Evolutionary conservation across 1,284 basidiomycete genomes (phyloP).

Genomic region (Rhodotorula sp.): DNA sequence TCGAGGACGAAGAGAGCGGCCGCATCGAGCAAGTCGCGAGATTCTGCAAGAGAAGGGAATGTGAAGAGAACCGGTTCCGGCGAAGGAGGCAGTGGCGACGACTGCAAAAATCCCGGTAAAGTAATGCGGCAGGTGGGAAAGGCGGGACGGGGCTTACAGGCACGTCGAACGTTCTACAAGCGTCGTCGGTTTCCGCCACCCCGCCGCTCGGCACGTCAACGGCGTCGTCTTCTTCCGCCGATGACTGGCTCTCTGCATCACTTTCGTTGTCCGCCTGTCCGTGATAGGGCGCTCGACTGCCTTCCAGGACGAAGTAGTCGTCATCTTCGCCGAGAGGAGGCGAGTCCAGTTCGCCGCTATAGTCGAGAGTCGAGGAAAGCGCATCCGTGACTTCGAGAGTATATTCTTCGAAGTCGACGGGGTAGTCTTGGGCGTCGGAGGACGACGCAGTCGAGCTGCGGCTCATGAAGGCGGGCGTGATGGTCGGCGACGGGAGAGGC

Average conservation of each 20-base stretch:
- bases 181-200: background rate
- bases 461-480: background rate
- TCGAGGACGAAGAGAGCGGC: slow-evolving; percentile 58
- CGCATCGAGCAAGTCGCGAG: slow-evolving; percentile 62
- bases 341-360: background rate
- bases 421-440: background rate
- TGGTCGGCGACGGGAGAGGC: slow-evolving; percentile 18
- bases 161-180: slow-evolving; percentile 21
- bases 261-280: slow-evolving; percentile 1
- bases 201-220: background rate
- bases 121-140: too few relatives aligned
- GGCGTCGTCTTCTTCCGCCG: background rate
- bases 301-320: slow-evolving; percentile 3
- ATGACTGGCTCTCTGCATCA: background rate
- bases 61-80: slow-evolving; percentile 67
- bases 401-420: background rate
- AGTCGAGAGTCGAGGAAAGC: slow-evolving; percentile 2
- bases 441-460: background rate
- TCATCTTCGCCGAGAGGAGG: background rate
- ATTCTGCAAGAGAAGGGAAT: slow-evolving; percentile 59
- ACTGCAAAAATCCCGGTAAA: too few relatives aligned
- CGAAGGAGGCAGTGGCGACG: background rate
- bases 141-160: background rate
- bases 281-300: slow-evolving; percentile 4
- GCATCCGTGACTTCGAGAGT: slow-evolving; percentile 11